Evolutionary conservation across 768 basidiomycete species (phyloP).

Genomic region (Xerocomellus chrysenteron): DNA sequence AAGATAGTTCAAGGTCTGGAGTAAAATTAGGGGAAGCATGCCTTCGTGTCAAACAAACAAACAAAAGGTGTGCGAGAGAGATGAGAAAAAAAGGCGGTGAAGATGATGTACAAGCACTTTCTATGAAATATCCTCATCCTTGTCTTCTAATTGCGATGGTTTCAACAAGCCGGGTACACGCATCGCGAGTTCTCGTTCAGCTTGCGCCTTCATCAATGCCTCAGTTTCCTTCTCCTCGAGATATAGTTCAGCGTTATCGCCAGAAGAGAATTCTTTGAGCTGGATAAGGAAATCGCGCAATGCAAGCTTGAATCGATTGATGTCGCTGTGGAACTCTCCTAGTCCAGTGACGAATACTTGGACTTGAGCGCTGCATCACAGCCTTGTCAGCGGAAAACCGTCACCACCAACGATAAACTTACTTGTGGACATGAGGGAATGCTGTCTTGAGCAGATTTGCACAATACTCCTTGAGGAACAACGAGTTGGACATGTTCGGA

Average conservation of each 20-base stretch:
- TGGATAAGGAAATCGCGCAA: conserved; percentile 97
- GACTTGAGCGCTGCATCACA: conserved; percentile 58
- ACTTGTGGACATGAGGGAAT: conserved; percentile 92
- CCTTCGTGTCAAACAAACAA: conserved; percentile 34
- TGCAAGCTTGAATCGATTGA: conserved; percentile 89
- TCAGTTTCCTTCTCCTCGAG: conserved; percentile 95
- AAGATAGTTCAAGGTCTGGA: conserved; percentile 29
- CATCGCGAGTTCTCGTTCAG: conserved; percentile 86
- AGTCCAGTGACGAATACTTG: conserved; percentile 66
- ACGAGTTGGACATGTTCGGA: conserved; percentile 69
- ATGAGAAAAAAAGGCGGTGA: conserved; percentile 24
- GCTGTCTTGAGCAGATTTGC: conserved; percentile 83
- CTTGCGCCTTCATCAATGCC: conserved; percentile 69
- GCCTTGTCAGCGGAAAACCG: conserved; percentile 8
- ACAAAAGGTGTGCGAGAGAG: conserved; percentile 13
- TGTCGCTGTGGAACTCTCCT: conserved; percentile 72
- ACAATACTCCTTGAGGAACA: conserved; percentile 83
- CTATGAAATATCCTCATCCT: conserved; percentile 74
- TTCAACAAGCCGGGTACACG: conserved; percentile 98
- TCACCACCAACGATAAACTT: conserved; percentile 28
- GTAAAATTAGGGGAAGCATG: conserved; percentile 20
- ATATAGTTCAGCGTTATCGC: conserved; percentile 88
- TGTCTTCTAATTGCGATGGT: conserved; percentile 91
- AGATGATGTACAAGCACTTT: conserved; percentile 27
- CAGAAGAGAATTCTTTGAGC: conserved; percentile 93